Conservation (phyloP, 1,284 basidiomycete genomes). For the Puccinia horiana region DNA sequence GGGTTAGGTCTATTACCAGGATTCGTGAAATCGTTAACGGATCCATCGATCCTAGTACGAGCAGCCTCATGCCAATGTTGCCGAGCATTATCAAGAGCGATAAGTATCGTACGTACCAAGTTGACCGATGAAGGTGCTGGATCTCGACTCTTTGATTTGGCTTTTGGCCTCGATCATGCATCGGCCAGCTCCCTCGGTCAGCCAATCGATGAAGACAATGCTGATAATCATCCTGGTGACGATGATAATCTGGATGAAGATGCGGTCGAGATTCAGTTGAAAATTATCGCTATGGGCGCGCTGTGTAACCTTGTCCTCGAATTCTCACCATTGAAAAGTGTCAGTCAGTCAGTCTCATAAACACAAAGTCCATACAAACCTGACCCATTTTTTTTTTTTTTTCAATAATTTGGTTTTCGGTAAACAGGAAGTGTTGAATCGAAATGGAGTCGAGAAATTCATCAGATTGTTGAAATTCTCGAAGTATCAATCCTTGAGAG, state of each 20-base stretch:
- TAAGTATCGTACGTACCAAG: constrained; percentile 75
- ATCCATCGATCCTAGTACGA: constrained; percentile 72
- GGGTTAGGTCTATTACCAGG: constrained; percentile 65
- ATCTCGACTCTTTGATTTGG: constrained; percentile 67
- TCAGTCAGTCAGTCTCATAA: background rate
- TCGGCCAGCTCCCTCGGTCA: background rate
- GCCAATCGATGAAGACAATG: background rate
- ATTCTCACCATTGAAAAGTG: constrained; percentile 75
- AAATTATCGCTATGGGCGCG: constrained; percentile 71
- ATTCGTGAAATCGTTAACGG: constrained; percentile 65
- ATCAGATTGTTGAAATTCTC: constrained; percentile 34
- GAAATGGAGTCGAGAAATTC: constrained; percentile 45
- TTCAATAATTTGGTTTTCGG: background rate
- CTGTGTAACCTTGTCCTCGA: constrained; percentile 83
- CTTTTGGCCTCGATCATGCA: constrained; percentile 58
- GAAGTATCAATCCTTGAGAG: constrained; percentile 49
- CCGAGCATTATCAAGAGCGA: constrained; percentile 74
- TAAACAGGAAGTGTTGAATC: constrained; percentile 31
- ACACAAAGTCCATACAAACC: background rate
- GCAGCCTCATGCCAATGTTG: constrained; percentile 81
- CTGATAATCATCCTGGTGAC: constrained; percentile 39
- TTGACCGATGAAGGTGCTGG: constrained; percentile 79
- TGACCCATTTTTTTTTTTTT: constrained; percentile 36
- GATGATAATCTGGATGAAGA: constrained; percentile 48
- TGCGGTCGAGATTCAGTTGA: constrained; percentile 71